Evolutionary conservation across 768 basidiomycete species (phyloP), one percentile per base, ranked within the genome.

Genomic region (Russula olivacea): DNA sequence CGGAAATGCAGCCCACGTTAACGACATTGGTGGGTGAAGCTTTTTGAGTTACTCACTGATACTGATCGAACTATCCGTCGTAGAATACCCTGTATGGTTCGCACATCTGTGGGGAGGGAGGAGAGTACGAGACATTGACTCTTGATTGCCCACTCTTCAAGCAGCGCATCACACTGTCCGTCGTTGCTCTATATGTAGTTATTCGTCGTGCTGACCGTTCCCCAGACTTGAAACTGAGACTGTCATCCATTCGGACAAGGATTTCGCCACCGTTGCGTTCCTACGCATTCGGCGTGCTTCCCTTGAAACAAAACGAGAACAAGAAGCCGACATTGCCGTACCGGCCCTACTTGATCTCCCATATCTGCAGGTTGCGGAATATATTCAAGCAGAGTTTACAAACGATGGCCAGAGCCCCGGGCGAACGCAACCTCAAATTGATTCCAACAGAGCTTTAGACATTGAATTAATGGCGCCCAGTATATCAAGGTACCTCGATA

Each of bases 81-180:
- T 66, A 93, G 92, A 92, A 95, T 71, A 71, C 75, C 11, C 74
- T 84, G 30, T 99, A 93, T 69, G 94, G 94, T 4, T 87, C 89
- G 0, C 97, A 99, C 71, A 82, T 96, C 2, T 98, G 96, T 65
- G 97, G 97, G 11, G 97, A 99, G 76, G 97, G 97, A 2, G 97
- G 97, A 2, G 97, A 99, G 76, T 99, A 98, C 74, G 97, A 99
- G 72, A 91, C 88, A 0, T 77, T 98, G 61, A 98, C 96, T 1
- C 76, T 94, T 14, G 91, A 97, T 68, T 90, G 89, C 64, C 91
- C 95, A 0, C 70, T 96, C 14, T 98, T 95, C 82, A 91, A 91
- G 68, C 80, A 81, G 43, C 78, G 81, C 11, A 87, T 99, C 40
- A 71, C 76, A 8, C 72, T 98, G 86, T 92, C 68, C 69, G 87